These are phyloP conservation scores for Gyromitra esculenta DNA, from an alignment of 2,329 filamentous ascomycete species.

Conservation along the genomic window DNA sequence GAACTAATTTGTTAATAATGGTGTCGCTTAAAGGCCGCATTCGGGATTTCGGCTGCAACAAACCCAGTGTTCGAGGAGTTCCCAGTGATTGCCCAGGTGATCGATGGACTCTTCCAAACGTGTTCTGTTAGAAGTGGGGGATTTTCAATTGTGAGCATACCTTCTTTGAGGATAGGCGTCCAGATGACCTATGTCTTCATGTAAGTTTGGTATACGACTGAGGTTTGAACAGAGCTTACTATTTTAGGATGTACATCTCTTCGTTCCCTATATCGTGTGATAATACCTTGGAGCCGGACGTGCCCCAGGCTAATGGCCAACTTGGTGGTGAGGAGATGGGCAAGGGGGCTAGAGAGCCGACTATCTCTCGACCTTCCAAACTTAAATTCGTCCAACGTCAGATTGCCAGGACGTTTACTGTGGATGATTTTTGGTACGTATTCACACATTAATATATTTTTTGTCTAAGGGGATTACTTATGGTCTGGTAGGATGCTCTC, in stretches of 20 bases:
- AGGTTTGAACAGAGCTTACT: slow-evolving; percentile 16
- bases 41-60: slow-evolving; percentile 60
- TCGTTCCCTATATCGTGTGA: slow-evolving; percentile 64
- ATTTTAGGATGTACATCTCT: slow-evolving; percentile 66
- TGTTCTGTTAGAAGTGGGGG: slow-evolving; percentile 65
- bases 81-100: slow-evolving; percentile 63
- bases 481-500: slow-evolving; percentile 28
- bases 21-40: slow-evolving; percentile 44
- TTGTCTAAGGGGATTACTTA: not conserved
- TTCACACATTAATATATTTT: not conserved
- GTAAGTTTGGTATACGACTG: slow-evolving; percentile 56
- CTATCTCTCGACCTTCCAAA: slow-evolving; percentile 67
- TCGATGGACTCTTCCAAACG: slow-evolving; percentile 67
- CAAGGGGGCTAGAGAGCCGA: slow-evolving; percentile 63
- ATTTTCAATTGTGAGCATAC: slow-evolving; percentile 65
- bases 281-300: slow-evolving; percentile 57
- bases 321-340: not conserved
- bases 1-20: slow-evolving; percentile 2
- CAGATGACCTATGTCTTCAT: slow-evolving; percentile 68
- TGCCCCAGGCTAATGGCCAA: not conserved
- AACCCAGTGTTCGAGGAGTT: slow-evolving; percentile 54
- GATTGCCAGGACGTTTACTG: slow-evolving; percentile 47
- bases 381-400: slow-evolving; percentile 63
- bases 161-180: slow-evolving; percentile 63
- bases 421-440: slow-evolving; percentile 53